Base-by-base conservation (phyloP, 208 protist genomes). In the Naegleria fowleri region DNA sequence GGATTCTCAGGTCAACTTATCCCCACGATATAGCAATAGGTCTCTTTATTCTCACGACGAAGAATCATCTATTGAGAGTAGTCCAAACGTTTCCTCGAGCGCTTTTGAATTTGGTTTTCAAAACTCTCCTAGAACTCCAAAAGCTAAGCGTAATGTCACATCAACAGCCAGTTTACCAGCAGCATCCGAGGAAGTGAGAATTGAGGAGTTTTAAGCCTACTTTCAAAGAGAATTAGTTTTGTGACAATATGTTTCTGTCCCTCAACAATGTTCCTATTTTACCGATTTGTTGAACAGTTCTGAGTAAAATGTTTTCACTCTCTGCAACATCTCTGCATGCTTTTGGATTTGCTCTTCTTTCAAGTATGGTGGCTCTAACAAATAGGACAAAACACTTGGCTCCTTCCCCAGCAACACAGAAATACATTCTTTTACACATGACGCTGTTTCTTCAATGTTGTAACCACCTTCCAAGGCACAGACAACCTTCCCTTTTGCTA, bases 401-500 rank as follows among this genome's bases (percentile, higher is more conserved):
- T 25, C 19, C 43, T 87, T 0, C 16, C 83, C 83, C 11, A 7
- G 0, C 5, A 87, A 29, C 15, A 87, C 83, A 5, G 15, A 40
- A 25, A 87, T 7, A 51, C 83, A 87, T 36, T 87, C 83, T 29
- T 29, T 29, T 5, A 87, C 83, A 87, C 83, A 87, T 25, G 6
- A 6, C 3, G 83, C 83, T 38, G 76, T 84, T 84, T 84, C 33
- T 39, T 40, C 38, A 59, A 91, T 43, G 22, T 92, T 94, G 92
- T 98, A 98, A 43, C 97, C 97, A 41, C 97, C 97, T 92, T 98
- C 96, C 13, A 98, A 93, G 0, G 93, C 96, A 3, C 96, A 94
- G 0, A 98, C 96, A 15, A 98, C 90, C 16, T 90, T 75, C 11
- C 90, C 90, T 6, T 90, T 58, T 0, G 90, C 92, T 5, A 91